These are phyloP conservation scores for Baorangia bicolor DNA, from an alignment of 768 basidiomycete genomes.

Conservation along the genomic window DNA sequence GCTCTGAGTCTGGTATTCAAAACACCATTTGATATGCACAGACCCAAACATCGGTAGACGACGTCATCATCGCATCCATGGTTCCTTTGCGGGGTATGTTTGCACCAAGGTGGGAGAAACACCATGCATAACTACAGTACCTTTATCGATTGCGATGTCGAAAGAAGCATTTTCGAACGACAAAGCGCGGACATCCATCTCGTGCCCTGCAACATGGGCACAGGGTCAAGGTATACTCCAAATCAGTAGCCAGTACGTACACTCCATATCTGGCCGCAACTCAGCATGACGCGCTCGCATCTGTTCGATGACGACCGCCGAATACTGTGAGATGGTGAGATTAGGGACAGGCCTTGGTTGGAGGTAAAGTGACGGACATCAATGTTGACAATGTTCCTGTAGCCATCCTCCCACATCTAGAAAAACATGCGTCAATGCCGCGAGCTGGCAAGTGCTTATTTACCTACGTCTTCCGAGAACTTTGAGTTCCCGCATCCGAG, in stretches of 20 bases:
- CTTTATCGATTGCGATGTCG: conserved; percentile 86
- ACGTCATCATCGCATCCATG: conserved; percentile 89
- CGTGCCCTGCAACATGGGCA: conserved; percentile 53
- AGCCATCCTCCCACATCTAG: conserved; percentile 88
- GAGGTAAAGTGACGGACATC: conserved; percentile 50
- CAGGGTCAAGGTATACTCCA: background rate
- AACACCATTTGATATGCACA: conserved; percentile 9
- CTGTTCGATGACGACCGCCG: conserved; percentile 67
- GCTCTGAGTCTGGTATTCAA: background rate
- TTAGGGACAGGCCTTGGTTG: background rate
- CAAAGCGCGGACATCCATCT: conserved; percentile 79
- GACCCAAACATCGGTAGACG: conserved; percentile 82
- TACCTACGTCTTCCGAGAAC: conserved; percentile 67
- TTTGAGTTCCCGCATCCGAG: conserved; percentile 85
- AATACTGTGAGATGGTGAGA: conserved; percentile 52
- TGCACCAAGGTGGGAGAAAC: background rate
- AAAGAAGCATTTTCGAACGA: conserved; percentile 57
- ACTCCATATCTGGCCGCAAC: conserved; percentile 66
- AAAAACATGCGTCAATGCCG: conserved; percentile 2
- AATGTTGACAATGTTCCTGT: conserved; percentile 73
- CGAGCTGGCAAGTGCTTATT: background rate
- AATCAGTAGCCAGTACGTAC: conserved; percentile 36
- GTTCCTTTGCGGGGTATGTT: conserved; percentile 45
- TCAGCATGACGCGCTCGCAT: conserved; percentile 58
- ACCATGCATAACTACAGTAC: conserved; percentile 23